These are phyloP conservation scores for Phialemoniopsis sp. DNA, from an alignment of 2,329 filamentous ascomycete genomes.

Conservation along the genomic window DNA sequence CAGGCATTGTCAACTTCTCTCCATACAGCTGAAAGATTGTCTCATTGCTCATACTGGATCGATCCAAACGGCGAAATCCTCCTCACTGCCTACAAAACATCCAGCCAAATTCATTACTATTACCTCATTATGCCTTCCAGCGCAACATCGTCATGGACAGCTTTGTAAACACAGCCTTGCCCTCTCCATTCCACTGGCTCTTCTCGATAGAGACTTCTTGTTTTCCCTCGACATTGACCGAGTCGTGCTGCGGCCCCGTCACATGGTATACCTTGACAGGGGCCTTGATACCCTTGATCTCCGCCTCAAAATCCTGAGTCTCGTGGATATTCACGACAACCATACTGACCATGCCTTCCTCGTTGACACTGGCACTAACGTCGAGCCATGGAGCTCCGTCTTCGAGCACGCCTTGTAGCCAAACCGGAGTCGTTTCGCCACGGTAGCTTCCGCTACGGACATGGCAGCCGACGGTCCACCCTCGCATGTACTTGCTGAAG, in stretches of 20 bases:
- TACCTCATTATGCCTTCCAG: conserved; percentile 32
- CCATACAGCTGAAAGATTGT: too few relatives aligned
- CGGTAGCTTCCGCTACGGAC: conserved; percentile 60
- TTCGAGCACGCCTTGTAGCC: conserved; percentile 61
- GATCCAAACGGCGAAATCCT: too few relatives aligned
- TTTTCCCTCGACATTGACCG: conserved; percentile 58
- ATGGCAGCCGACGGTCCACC: conserved; percentile 63
- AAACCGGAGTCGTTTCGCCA: conserved; percentile 61
- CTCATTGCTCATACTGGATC: too few relatives aligned
- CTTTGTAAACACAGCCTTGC: conserved; percentile 61
- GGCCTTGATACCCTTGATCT: conserved; percentile 50
- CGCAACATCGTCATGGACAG: conserved; percentile 66
- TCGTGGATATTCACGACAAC: conserved; percentile 72
- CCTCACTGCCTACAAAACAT: too few relatives aligned
- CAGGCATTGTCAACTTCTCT: too few relatives aligned
- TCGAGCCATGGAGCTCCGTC: conserved; percentile 65
- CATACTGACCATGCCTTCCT: conserved; percentile 57
- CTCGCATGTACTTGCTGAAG: conserved; percentile 70
- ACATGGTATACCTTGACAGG: conserved; percentile 60
- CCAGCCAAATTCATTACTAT: too few relatives aligned
- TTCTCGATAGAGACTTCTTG: conserved; percentile 48
- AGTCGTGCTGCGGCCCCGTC: conserved; percentile 49
- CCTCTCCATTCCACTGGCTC: conserved; percentile 58
- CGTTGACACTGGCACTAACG: conserved; percentile 56
- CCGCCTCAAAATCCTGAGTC: conserved; percentile 52